Conservation (phyloP, 1,139 yeast species). For the Hemisphaericaspora subhashii region DNA sequence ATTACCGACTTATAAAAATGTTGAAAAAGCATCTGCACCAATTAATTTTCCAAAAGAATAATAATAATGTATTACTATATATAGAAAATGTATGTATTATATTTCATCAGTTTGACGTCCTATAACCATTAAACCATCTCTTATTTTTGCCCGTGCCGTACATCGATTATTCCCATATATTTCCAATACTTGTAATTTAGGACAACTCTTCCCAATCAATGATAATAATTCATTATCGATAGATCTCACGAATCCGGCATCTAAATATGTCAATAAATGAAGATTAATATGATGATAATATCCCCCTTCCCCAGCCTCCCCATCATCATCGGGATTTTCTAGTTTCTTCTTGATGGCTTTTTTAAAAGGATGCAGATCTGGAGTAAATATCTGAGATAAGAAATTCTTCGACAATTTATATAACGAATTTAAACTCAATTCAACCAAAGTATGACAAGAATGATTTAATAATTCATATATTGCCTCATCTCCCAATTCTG, state of each 20-base stretch:
- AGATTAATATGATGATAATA: conserved; percentile 25
- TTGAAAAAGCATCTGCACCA: conserved; percentile 54
- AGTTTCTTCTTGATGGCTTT: conserved; percentile 27
- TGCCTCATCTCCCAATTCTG: conserved; percentile 61
- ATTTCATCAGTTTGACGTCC: conserved; percentile 62
- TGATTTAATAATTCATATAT: conserved; percentile 61
- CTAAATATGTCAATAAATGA: conserved; percentile 63
- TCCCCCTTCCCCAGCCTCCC: conserved; percentile 7
- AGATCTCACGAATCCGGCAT: conserved; percentile 74
- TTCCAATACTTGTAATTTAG: conserved; percentile 63
- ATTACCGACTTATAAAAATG: conserved; percentile 59
- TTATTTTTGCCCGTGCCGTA: conserved; percentile 51
- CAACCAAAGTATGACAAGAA: conserved; percentile 65
- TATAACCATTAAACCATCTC: conserved; percentile 60
- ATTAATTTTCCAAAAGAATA: conserved; percentile 28
- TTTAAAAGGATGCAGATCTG: conserved; percentile 32
- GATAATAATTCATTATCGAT: conserved; percentile 65
- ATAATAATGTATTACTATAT: neutral
- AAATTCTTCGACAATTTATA: conserved; percentile 54
- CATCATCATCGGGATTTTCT: conserved; percentile 12
- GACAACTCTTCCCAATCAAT: conserved; percentile 55
- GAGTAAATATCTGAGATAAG: conserved; percentile 43
- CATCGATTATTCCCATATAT: conserved; percentile 79
- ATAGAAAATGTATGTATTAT: neutral
- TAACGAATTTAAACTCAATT: conserved; percentile 70